A percentile compares a stretch with the other conserved stretches of the same genome.
Evolutionary conservation across 1,284 basidiomycete species (phyloP).

Genomic region (Stygiomarasmius scandens): DNA sequence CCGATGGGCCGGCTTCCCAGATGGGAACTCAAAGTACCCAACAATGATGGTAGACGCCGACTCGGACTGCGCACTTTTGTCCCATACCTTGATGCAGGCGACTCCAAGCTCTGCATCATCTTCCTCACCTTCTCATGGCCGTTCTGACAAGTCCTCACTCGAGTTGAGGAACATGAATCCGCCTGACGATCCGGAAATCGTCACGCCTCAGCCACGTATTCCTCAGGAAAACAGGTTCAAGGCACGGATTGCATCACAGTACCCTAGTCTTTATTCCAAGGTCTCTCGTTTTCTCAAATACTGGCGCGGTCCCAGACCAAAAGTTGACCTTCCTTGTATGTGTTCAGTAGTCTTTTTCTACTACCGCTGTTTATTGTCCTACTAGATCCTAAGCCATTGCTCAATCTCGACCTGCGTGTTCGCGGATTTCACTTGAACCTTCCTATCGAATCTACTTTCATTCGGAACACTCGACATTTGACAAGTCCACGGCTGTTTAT

Average conservation of each 20-base stretch:
- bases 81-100: neutral
- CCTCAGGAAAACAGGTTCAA: conserved; percentile 12
- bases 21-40: too few relatives aligned
- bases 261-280: conserved; percentile 14
- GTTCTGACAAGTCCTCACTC: conserved; percentile 2
- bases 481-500: conserved; percentile 57
- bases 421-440: conserved; percentile 41
- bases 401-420: conserved; percentile 49
- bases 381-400: conserved; percentile 56
- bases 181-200: conserved; percentile 7
- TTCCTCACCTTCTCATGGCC: neutral
- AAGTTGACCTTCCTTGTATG: conserved; percentile 56
- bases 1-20: too few relatives aligned
- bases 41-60: too few relatives aligned
- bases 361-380: conserved; percentile 8
- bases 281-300: conserved; percentile 32
- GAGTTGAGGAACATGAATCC: neutral
- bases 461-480: conserved; percentile 52
- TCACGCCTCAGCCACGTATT: neutral
- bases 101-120: neutral
- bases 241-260: conserved; percentile 9
- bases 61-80: neutral
- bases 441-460: conserved; percentile 56
- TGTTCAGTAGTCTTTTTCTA: neutral
- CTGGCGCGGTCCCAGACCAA: conserved; percentile 62